A percentile compares a stretch with the other conserved stretches of the same genome.
These are phyloP conservation scores for Drosera capensis DNA, from an alignment of 148 eudicot species.

Conservation along the genomic window DNA sequence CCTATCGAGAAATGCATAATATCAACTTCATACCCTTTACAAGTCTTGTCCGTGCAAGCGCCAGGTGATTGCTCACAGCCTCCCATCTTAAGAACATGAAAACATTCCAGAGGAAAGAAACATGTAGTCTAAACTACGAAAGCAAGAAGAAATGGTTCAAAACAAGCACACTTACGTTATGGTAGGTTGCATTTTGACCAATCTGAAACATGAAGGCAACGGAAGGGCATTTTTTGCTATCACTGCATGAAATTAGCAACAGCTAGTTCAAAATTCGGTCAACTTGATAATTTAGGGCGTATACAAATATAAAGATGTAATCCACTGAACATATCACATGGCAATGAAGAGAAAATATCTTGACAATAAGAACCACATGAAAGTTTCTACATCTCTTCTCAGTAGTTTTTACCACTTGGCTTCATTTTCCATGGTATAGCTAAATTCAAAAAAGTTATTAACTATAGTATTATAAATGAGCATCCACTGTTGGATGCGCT, in stretches of 20 bases:
- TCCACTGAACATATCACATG: too few relatives aligned
- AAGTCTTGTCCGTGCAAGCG: slow-evolving; percentile 52
- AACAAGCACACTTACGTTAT: slow-evolving; percentile 37
- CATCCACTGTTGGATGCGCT: too few relatives aligned
- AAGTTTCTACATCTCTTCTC: too few relatives aligned
- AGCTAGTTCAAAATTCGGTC: slow-evolving; percentile 5
- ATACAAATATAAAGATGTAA: too few relatives aligned
- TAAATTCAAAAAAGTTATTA: too few relatives aligned
- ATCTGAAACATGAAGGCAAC: slow-evolving; percentile 92
- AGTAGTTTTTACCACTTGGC: too few relatives aligned
- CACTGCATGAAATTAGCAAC: slow-evolving; percentile 26
- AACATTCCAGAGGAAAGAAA: background rate
- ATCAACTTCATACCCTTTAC: slow-evolving; percentile 86
- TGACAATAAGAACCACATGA: too few relatives aligned
- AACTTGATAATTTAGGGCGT: background rate
- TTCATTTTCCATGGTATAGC: too few relatives aligned
- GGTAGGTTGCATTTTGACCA: slow-evolving; percentile 81
- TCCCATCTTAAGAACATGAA: slow-evolving; percentile 51
- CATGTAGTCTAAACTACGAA: background rate
- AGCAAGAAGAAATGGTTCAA: background rate
- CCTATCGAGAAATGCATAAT: slow-evolving; percentile 91
- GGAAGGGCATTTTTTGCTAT: slow-evolving; percentile 60
- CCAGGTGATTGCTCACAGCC: slow-evolving; percentile 61
- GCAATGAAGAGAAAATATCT: too few relatives aligned
- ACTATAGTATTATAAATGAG: too few relatives aligned